Evolutionary conservation across 805 yeast genomes (phyloP), one percentile per base, ranked within the genome.

Genomic region (Candida rishiriensis): DNA sequence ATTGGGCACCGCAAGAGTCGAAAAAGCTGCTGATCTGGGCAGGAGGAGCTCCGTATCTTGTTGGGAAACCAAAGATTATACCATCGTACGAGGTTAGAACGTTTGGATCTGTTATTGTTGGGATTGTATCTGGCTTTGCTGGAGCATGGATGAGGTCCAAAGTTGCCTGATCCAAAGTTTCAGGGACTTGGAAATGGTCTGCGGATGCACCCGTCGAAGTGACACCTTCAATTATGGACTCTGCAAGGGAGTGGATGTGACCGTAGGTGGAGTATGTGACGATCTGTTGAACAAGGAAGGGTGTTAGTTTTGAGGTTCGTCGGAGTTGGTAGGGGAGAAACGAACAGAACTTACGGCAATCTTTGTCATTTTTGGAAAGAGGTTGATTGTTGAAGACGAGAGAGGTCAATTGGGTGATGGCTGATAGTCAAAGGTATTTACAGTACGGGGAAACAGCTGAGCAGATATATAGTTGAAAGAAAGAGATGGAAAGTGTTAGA

Each of bases 41-140:
- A 43, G 95, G 91, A 66, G 74, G 67, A 63, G 74, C 78, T 66
- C 96, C 97, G 62, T 69, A 88, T 68, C 96, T 80, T 44, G 96
- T 85, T 57, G 96, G 95, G 55, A 85, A 64, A 61, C 96, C 97
- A 56, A 88, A 85, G 52, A 89, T 53, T 70, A 84, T 79, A 38
- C 90, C 95, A 60, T 89, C 95, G 71, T 82, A 85, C 51, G 73
- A 68, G 3, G 67, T 60, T 53, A 88, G 71, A 15, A 79, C 74
- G 16, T 77, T 84, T 10, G 65, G 55, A 21, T 31, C 21, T 13
- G 85, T 72, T 41, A 87, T 87, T 57, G 77, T 69, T 53, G 93
- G 90, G 29, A 53, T 46, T 50, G 70, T 69, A 44, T 73, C 68
- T 47, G 84, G 80, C 62, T 80, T 79, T 43, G 77, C 71, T 36